These are phyloP conservation scores for Pyropia yezoensis DNA, from an alignment of 23 red algal genomes.

Conservation along the genomic window DNA sequence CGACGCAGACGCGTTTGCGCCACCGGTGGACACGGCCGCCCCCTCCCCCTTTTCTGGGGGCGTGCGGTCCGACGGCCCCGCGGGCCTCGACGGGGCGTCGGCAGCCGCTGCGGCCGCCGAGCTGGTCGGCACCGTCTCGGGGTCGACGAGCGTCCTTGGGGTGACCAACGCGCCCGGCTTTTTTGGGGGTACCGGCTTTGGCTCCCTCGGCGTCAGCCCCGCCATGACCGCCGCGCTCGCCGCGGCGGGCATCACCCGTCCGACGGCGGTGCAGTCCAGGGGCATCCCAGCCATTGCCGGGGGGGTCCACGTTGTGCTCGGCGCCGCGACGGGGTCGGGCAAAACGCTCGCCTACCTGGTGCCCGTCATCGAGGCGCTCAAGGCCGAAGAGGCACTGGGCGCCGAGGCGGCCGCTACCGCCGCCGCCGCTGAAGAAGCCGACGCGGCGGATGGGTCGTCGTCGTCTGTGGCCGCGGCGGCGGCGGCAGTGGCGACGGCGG, in stretches of 20 bases:
- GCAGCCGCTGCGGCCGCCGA: too few relatives aligned
- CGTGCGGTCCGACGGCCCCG: too few relatives aligned
- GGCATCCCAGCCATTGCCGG: conserved; percentile 43
- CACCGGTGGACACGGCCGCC: too few relatives aligned
- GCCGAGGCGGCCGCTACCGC: background rate
- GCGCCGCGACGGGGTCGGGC: conserved; percentile 85
- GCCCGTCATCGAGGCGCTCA: conserved; percentile 58
- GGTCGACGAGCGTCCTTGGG: too few relatives aligned
- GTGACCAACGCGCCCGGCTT: background rate
- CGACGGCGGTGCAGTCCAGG: conserved; percentile 63
- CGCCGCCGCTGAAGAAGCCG: conserved; percentile 1
- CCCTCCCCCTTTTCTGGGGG: too few relatives aligned
- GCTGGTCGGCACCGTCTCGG: too few relatives aligned
- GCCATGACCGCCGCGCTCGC: conserved; percentile 14
- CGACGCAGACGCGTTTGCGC: too few relatives aligned
- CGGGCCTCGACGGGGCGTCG: too few relatives aligned
- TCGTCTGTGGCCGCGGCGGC: conserved; percentile 25
- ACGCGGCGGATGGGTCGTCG: conserved; percentile 8
- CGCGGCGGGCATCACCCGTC: conserved; percentile 16
- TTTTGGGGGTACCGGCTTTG: conserved; percentile 22
- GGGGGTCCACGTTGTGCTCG: conserved; percentile 55
- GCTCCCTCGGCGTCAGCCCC: conserved; percentile 27
- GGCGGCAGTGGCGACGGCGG: conserved; percentile 6
- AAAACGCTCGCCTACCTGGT: conserved; percentile 91
- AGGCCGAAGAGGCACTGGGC: conserved; percentile 14